A percentile compares a stretch with the other conserved stretches of the same genome.
These are phyloP conservation scores for Kodamaea restingae DNA, from an alignment of 805 yeast species.

Conservation along the genomic window DNA sequence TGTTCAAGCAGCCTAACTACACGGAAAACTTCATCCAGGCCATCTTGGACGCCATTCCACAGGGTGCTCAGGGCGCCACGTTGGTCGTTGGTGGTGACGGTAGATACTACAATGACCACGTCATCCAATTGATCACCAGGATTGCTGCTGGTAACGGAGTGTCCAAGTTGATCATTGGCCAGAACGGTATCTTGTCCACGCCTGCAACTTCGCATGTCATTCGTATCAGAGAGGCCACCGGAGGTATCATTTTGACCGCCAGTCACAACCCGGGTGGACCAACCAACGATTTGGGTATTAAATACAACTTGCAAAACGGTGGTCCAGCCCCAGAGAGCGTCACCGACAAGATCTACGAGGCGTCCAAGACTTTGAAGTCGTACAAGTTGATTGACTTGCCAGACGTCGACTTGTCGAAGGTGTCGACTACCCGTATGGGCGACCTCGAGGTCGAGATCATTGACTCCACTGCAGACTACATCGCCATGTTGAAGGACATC, in stretches of 20 bases:
- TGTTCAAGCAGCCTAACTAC: conserved; percentile 75
- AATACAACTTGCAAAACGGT: conserved; percentile 91
- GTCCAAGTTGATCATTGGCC: conserved; percentile 78
- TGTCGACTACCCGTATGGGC: conserved; percentile 47
- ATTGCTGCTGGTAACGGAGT: conserved; percentile 93
- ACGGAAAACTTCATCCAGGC: conserved; percentile 94
- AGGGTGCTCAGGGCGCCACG: conserved; percentile 69
- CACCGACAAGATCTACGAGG: conserved; percentile 79
- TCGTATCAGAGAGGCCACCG: conserved; percentile 71
- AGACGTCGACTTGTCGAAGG: conserved; percentile 53
- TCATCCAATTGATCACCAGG: conserved; percentile 74
- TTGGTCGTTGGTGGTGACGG: conserved; percentile 97
- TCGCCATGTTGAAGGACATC: conserved; percentile 71
- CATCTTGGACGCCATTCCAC: conserved; percentile 81
- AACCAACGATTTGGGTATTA: conserved; percentile 85
- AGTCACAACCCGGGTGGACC: conserved; percentile 99
- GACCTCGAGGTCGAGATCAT: conserved; percentile 77
- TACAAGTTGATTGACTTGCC: conserved; percentile 66
- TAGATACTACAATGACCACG: conserved; percentile 79
- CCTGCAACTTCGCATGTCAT: conserved; percentile 96
- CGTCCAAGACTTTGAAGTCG: conserved; percentile 51
- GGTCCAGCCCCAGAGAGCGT: conserved; percentile 98
- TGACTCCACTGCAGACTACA: conserved; percentile 77
- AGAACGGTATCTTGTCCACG: conserved; percentile 83
- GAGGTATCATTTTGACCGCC: conserved; percentile 94